Conservation (phyloP, 2,329 filamentous ascomycete species). For the Ploettnerulaceae sp. region DNA sequence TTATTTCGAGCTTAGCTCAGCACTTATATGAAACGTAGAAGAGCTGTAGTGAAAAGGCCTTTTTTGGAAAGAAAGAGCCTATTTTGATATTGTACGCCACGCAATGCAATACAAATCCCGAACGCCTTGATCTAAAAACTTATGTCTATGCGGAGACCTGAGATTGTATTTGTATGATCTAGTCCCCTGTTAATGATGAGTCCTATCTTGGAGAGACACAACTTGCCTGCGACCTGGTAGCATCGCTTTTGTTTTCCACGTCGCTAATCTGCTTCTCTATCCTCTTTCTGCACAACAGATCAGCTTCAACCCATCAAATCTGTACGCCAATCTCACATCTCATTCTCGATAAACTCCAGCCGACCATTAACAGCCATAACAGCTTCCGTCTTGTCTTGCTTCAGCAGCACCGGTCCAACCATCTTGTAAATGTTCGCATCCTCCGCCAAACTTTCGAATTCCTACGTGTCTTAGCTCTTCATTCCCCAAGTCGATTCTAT, state of each 20-base stretch:
- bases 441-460: conserved; percentile 74
- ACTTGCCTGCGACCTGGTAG: conserved; percentile 58
- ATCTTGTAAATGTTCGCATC: conserved; percentile 94
- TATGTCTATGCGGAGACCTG: conserved; percentile 20
- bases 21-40: too few relatives aligned
- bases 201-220: background rate
- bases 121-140: conserved; percentile 13
- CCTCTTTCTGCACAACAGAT: conserved; percentile 47
- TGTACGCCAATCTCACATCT: conserved; percentile 62
- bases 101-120: conserved; percentile 23
- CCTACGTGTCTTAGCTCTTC: conserved; percentile 44
- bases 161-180: conserved; percentile 42
- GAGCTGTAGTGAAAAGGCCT: too few relatives aligned
- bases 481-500: background rate
- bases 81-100: conserved; percentile 20
- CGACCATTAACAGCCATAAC: conserved; percentile 86
- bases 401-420: conserved; percentile 84
- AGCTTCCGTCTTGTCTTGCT: conserved; percentile 90
- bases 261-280: conserved; percentile 62
- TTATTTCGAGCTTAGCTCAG: too few relatives aligned
- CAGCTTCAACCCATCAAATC: conserved; percentile 3
- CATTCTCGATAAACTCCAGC: conserved; percentile 86
- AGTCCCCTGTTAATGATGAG: background rate
- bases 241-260: conserved; percentile 59
- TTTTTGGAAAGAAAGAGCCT: background rate